Evolutionary conservation across 805 yeast species (phyloP), one percentile per base, ranked within the genome.

Genomic region (Ogataea methanolica): DNA sequence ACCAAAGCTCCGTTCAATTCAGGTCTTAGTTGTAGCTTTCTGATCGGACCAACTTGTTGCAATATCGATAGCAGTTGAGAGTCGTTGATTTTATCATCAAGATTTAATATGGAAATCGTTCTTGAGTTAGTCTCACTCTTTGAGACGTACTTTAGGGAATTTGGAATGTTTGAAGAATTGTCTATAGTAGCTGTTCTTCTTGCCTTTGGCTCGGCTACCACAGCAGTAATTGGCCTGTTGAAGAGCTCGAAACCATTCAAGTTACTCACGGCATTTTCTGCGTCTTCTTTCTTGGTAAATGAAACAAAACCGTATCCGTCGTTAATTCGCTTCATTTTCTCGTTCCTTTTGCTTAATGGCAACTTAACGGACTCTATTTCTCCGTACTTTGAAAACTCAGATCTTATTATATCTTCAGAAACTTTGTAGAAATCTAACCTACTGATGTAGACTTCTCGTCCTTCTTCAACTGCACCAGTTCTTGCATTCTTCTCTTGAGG

Each of bases 231-330:
- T 0, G 55, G 62, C 39, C 86, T 63, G 0, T 75, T 82, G 36
- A 70, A 71, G 1, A 84, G 50, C 3, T 65, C 61, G 0, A 65
- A 54, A 8, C 71, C 68, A 51, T 81, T 70, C 41, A 73, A 51
- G 9, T 61, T 58, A 12, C 53, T 37, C 1, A 82, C 52, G 0
- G 88, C 81, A 4, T 60, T 59, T 0, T 64, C 57, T 0, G 89
- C 86, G 3, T 71, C 74, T 1, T 69, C 72, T 8, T 39, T 38
- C 3, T 63, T 59, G 2, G 57, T 48, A 54, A 79, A 85, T 0
- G 78, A 68, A 0, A 87, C 65, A 58, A 87, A 85, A 0, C 84
- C 96, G 61, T 74, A 82, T 0, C 92, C 91, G 41, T 79, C 80
- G 57, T 82, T 75, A 2, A 65, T 61, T 5, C 61, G 57, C 29